Base-by-base conservation (phyloP, 257 asterid species). In the Orobanche coerulescens region DNA sequence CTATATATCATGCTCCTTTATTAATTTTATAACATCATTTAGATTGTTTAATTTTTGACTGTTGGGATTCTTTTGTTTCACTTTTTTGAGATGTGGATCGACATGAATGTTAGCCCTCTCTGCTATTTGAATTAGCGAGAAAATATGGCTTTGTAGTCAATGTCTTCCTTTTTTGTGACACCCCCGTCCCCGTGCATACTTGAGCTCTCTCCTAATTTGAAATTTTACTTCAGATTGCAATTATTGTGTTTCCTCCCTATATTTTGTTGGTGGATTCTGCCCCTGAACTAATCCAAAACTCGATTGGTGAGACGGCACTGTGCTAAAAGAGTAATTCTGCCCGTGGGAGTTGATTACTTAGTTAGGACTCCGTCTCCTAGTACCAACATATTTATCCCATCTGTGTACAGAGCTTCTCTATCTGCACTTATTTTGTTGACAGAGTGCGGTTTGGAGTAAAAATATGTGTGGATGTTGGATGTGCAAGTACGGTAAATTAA, bases 41-140 rank as follows among this genome's bases (percentile, higher is more conserved):
- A 37, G 19, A n/a, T 39, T 26, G 62, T 50, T 24, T 46, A 15
- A 52, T 16, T 50, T 14, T 13, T 31, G 59, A 50, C 24, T 60
- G 14, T 16, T 62, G 42, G 46, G 61, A 42, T 5, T 58, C 20
- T 14, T 44, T 46, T 58, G 51, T 57, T 71, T 43, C 23, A 16
- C 31, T 55, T 60, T 61, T 33, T 18, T 63, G 57, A 25, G 22
- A 48, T 34, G 14, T 31, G 49, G 34, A 16, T 33, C 15, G 8
- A 25, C 9, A 31, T 59, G 6, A 34, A 31, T 62, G 5, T 42
- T 69, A 44, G 18, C 6, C 3, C 15, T 59, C 48, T 48, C 53
- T 51, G 49, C 33, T 53, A 31, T 46, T 61, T 31, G 39, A 3
- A 4, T n/a, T 49, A 36, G 24, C n/a, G n/a, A n/a, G n/a, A n/a